These are phyloP conservation scores for Synchytrium microbalum DNA, from an alignment of 371 early-diverging fungal genomes.

Conservation along the genomic window DNA sequence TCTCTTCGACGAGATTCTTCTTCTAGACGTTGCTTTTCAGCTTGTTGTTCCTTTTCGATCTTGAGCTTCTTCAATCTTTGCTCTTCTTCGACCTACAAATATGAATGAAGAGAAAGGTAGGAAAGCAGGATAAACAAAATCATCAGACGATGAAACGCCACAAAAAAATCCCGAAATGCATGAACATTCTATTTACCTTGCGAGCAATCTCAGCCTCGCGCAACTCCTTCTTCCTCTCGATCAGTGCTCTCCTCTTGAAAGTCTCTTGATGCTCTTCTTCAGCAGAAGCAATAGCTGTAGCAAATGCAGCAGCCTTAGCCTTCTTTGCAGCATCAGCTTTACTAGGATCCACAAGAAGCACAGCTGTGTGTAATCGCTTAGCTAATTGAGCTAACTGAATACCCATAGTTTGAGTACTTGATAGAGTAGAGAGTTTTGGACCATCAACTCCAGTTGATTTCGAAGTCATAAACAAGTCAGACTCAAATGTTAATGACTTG, in stretches of 20 bases:
- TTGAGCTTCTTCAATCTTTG: conserved; percentile 46
- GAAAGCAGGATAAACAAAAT: background rate
- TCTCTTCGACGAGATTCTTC: conserved; percentile 83
- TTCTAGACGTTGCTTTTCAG: conserved; percentile 71
- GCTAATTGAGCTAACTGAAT: conserved; percentile 33
- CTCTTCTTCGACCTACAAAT: conserved; percentile 57
- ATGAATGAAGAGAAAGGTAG: background rate
- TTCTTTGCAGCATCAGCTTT: conserved; percentile 51
- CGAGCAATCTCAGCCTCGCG: conserved; percentile 53
- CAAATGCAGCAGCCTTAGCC: conserved; percentile 22
- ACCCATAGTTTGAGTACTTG: conserved; percentile 50
- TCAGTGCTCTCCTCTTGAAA: conserved; percentile 68
- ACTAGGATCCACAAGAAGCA: conserved; percentile 78
- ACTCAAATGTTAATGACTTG: conserved; percentile 84
- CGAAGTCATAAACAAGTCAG: conserved; percentile 68
- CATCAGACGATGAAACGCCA: background rate
- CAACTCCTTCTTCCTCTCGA: conserved; percentile 88
- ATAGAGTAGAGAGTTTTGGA: conserved; percentile 72
- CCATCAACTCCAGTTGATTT: conserved; percentile 64
- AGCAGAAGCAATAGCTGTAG: conserved; percentile 38
- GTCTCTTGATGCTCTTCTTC: conserved; percentile 78
- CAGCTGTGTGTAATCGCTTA: conserved; percentile 67
- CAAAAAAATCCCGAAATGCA: background rate
- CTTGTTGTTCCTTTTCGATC: conserved; percentile 73
- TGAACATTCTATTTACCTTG: conserved; percentile 10